phyloP scores from a whole-genome alignment of 805 yeast species.

The Kuraishia hungarica region DNA sequence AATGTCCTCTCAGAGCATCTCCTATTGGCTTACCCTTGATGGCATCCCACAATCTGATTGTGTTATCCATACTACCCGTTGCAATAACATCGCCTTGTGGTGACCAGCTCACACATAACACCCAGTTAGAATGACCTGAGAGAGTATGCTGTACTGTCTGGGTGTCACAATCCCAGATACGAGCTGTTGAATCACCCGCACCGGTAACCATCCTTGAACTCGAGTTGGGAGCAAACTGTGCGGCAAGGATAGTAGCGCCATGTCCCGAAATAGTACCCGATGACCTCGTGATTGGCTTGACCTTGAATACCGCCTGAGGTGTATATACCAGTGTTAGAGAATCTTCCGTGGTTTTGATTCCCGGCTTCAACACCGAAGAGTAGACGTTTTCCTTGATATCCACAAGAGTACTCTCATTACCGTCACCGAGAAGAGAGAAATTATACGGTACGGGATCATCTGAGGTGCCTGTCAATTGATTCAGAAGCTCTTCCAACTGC shows the following conservation, averaged over 20 bases:
- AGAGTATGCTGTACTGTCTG: slow-evolving; percentile 82
- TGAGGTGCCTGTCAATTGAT: slow-evolving; percentile 58
- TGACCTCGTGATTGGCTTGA: slow-evolving; percentile 82
- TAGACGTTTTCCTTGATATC: slow-evolving; percentile 78
- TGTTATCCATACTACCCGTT: slow-evolving; percentile 92
- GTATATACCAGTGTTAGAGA: slow-evolving; percentile 84
- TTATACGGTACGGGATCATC: slow-evolving; percentile 90
- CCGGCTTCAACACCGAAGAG: slow-evolving; percentile 76
- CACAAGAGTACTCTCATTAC: slow-evolving; percentile 33
- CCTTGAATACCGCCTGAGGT: slow-evolving; percentile 93
- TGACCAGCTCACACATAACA: slow-evolving; percentile 81
- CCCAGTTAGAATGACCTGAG: slow-evolving; percentile 89
- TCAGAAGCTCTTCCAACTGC: slow-evolving; percentile 82
- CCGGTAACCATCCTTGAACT: slow-evolving; percentile 87
- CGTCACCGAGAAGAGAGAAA: slow-evolving; percentile 55
- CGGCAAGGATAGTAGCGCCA: slow-evolving; percentile 85
- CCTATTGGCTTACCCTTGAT: slow-evolving; percentile 68
- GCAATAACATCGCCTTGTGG: slow-evolving; percentile 90
- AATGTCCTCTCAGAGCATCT: slow-evolving; percentile 68
- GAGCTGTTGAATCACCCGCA: slow-evolving; percentile 91
- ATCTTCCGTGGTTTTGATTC: slow-evolving; percentile 86
- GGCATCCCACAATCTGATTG: slow-evolving; percentile 83
- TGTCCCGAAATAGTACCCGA: slow-evolving; percentile 94
- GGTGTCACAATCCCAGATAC: slow-evolving; percentile 95
- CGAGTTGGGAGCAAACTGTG: slow-evolving; percentile 89